Percentiles rank a stretch among this genome's conserved stretches.
Evolutionary conservation across 1,139 yeast genomes (phyloP).

Genomic region (Hyphopichia pseudoburtonii): DNA sequence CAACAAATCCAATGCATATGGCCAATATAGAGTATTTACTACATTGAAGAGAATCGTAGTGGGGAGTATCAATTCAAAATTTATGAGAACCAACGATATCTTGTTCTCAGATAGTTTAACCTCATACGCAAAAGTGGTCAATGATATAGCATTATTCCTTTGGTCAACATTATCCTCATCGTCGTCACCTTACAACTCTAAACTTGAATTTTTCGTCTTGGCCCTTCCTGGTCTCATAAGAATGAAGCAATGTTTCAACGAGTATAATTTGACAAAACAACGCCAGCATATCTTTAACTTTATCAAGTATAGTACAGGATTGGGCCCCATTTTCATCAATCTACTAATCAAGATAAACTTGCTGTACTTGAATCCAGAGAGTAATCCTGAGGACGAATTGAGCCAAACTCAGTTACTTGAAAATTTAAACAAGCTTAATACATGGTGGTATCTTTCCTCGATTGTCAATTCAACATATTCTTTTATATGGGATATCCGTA

Average conservation of each 20-base stretch:
- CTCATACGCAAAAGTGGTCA: constrained; percentile 72
- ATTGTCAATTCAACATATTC: constrained; percentile 73
- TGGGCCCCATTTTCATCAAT: constrained; percentile 60
- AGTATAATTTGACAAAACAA: constrained; percentile 54
- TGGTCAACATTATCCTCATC: constrained; percentile 33
- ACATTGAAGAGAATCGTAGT: constrained; percentile 53
- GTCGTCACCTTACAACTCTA: constrained; percentile 23
- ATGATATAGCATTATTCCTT: constrained; percentile 58
- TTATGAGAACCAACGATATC: constrained; percentile 74
- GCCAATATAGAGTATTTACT: constrained; percentile 45
- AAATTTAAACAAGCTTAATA: constrained; percentile 18
- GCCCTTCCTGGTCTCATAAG: constrained; percentile 71
- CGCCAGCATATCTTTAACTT: constrained; percentile 65
- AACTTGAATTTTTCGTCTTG: constrained; percentile 50
- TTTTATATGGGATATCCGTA: constrained; percentile 81
- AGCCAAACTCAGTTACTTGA: constrained; percentile 13
- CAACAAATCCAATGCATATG: constrained; percentile 19
- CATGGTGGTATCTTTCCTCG: constrained; percentile 53
- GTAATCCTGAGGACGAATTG: constrained; percentile 7
- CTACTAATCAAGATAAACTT: constrained; percentile 31
- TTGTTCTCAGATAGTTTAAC: constrained; percentile 78
- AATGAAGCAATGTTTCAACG: constrained; percentile 76
- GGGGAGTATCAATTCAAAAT: constrained; percentile 55
- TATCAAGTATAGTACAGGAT: constrained; percentile 67
- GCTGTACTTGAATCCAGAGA: constrained; percentile 11